These are phyloP conservation scores for Nemania sp. DNA, from an alignment of 2,329 filamentous ascomycete genomes.

Conservation along the genomic window DNA sequence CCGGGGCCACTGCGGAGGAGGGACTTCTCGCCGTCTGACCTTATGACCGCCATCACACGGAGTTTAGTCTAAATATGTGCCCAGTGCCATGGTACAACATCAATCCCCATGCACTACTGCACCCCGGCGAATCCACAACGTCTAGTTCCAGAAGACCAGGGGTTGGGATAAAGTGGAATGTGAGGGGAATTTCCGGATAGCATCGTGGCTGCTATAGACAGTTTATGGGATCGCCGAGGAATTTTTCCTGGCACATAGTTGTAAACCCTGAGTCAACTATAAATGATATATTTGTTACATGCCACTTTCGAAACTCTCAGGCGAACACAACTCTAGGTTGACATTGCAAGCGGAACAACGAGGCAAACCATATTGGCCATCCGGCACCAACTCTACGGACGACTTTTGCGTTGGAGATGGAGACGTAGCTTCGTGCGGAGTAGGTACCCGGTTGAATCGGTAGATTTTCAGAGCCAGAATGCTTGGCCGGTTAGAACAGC, in stretches of 20 bases:
- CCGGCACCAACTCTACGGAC: not conserved
- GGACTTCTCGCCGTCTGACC: constrained; percentile 5
- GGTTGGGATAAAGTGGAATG: constrained; percentile 27
- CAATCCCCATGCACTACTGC: not conserved
- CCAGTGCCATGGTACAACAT: constrained; percentile 10
- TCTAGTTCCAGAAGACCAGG: constrained; percentile 15
- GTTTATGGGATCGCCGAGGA: not conserved
- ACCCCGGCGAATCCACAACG: constrained; percentile 13
- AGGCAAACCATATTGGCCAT: not conserved
- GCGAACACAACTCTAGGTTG: not conserved
- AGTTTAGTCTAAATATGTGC: not conserved
- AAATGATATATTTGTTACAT: not conserved
- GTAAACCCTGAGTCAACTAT: too few relatives aligned
- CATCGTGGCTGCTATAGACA: not conserved
- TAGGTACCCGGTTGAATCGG: not conserved
- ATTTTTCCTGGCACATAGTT: not conserved
- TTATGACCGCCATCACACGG: constrained; percentile 13
- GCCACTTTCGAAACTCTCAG: not conserved
- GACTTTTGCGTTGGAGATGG: not conserved
- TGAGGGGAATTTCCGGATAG: constrained; percentile 2
- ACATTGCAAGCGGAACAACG: not conserved
- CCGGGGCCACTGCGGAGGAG: not conserved
- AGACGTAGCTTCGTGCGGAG: constrained; percentile 4
- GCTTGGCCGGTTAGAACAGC: not conserved
- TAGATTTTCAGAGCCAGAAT: not conserved